Evolutionary conservation across 352 stramenopile species (phyloP).

Genomic region (Hyphochytrium catenoides): DNA sequence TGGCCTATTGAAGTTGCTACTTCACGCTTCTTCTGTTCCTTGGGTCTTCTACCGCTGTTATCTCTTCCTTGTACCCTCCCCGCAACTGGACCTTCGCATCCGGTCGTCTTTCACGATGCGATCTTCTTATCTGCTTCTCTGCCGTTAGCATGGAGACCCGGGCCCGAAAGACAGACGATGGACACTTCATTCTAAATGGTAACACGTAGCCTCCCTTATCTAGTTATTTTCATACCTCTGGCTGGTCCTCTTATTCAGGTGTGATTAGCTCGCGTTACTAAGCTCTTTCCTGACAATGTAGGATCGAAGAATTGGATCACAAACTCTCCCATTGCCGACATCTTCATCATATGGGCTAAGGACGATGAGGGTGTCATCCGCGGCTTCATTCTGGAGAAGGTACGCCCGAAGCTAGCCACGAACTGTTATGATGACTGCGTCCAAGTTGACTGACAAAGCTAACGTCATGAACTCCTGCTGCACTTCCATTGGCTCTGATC

Average conservation of each 20-base stretch:
- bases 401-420: conserved; percentile 6
- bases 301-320: conserved; percentile 83
- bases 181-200: conserved; percentile 88
- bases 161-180: conserved; percentile 42
- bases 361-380: conserved; percentile 77
- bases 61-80: too few relatives aligned
- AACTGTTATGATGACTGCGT: too few relatives aligned
- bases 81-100: too few relatives aligned
- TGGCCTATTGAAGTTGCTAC: too few relatives aligned
- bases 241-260: too few relatives aligned
- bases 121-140: too few relatives aligned
- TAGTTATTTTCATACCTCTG: too few relatives aligned
- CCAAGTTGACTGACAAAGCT: neutral
- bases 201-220: conserved; percentile 49
- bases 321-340: conserved; percentile 87
- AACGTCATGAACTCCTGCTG: neutral
- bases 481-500: neutral
- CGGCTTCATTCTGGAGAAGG: conserved; percentile 84
- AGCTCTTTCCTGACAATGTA: neutral
- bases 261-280: too few relatives aligned
- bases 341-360: conserved; percentile 92
- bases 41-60: too few relatives aligned
- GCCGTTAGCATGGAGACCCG: conserved; percentile 82
- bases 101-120: too few relatives aligned
- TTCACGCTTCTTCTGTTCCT: too few relatives aligned